Base-by-base conservation (phyloP, 2,329 filamentous ascomycete genomes). In the Phialophora chinensis region DNA sequence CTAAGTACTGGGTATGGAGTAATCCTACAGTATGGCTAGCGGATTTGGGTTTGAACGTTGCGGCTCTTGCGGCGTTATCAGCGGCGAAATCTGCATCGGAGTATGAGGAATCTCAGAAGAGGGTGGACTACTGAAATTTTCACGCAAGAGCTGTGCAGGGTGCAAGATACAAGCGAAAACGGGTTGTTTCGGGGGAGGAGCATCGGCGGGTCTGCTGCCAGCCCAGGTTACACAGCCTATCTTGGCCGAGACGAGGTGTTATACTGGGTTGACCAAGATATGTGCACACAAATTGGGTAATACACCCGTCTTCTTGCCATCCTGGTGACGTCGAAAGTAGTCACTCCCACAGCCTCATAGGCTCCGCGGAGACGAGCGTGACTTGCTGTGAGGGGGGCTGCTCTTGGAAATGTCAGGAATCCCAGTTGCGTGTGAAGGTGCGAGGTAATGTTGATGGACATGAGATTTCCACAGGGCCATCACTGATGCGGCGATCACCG, bases 81-180 rank as follows among this genome's bases (percentile, higher is more conserved):
- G 49, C 53, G 53, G 53, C 53, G 7, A 55, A 55, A 55, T 33
- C 17, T 29, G 49, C 53, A 29, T 55, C 17, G 53, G 53, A 12
- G n/a, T 27, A 17, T 53, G 49, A 14, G 6, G 8, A 2, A 33
- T 55, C 53, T 14, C 27, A 17, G n/a, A 29, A 8, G 52, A 29
- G 29, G 17, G 12, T 20, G 29, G 53, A 31, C 33, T 20, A 35
- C 12, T 55, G 12, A 17, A 8, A 8, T 55, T 33, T 35, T 35
- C 17, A 7, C 17, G 49, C 49, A 25, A 6, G 11, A 53, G 49
- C 49, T 55, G n/a, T 17, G 27, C 53, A 55, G 33, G 53, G 2
- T 55, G 14, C 53, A 35, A 31, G 53, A 11, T 55, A 8, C 29
- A 55, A 55, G 49, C 49, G 20, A 55, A 33, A 27, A 55, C 17